These are phyloP conservation scores for Gossypium gossypioides DNA, from an alignment of 441 rosid genomes.

Conservation along the genomic window DNA sequence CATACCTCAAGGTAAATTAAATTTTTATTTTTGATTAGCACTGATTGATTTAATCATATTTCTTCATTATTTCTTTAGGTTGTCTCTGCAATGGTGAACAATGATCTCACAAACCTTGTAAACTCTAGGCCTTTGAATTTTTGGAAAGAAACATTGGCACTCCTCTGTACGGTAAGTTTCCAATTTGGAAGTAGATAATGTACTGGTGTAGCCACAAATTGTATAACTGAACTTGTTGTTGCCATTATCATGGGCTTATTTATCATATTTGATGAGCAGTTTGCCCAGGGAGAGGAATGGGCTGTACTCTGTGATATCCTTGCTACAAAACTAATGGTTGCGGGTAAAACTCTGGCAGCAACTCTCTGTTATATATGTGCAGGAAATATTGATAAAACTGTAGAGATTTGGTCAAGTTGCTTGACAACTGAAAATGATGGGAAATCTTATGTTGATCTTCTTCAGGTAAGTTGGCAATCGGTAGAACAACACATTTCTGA, in stretches of 20 bases:
- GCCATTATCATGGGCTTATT: background rate
- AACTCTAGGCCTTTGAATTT: constrained; percentile 66
- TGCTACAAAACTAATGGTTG: constrained; percentile 70
- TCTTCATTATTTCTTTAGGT: constrained; percentile 40
- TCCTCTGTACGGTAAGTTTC: constrained; percentile 77
- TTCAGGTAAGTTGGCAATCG: constrained; percentile 9
- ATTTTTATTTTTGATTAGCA: background rate
- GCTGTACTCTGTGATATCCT: constrained; percentile 67
- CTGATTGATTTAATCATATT: background rate
- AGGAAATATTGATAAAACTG: constrained; percentile 90
- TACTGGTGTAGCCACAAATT: background rate
- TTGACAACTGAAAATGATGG: constrained; percentile 57
- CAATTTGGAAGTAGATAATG: background rate
- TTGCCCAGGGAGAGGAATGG: constrained; percentile 93
- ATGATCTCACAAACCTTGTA: constrained; percentile 73
- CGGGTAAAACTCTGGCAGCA: constrained; percentile 75
- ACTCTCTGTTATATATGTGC: constrained; percentile 94
- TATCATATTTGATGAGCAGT: constrained; percentile 40
- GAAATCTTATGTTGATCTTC: constrained; percentile 37
- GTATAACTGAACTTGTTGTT: background rate
- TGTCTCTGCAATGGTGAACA: constrained; percentile 89
- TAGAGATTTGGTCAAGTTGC: constrained; percentile 95
- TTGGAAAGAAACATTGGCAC: constrained; percentile 98
- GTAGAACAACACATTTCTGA: background rate
- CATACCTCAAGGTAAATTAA: constrained; percentile 69